Evolutionary conservation across 1,284 basidiomycete genomes (phyloP).

Genomic region (Ceratobasidium sp.): DNA sequence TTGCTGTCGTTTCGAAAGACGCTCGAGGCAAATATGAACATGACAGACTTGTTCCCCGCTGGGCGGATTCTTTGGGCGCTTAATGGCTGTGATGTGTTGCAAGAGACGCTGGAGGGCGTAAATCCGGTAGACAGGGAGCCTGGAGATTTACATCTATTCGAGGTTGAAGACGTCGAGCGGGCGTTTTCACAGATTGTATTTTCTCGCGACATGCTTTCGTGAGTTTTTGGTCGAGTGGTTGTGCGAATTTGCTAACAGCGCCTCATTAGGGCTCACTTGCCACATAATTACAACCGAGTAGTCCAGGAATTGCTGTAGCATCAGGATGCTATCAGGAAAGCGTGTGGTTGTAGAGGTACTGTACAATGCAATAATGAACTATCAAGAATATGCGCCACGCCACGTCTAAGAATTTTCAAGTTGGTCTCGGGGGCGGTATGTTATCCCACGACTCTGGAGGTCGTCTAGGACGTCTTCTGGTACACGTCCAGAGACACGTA

Average conservation of each 20-base stretch:
- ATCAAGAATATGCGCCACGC: neutral
- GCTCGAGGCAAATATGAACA: conserved; percentile 86
- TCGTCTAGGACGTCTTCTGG: conserved; percentile 88
- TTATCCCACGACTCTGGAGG: conserved; percentile 78
- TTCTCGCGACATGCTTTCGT: conserved; percentile 83
- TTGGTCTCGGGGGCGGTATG: conserved; percentile 82
- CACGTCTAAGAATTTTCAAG: conserved; percentile 36
- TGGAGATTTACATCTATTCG: conserved; percentile 64
- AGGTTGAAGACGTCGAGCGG: conserved; percentile 77
- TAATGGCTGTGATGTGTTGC: conserved; percentile 73
- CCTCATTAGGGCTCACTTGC: conserved; percentile 68
- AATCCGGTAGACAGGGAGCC: conserved; percentile 38
- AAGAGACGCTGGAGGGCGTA: conserved; percentile 59
- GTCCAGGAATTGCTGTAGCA: conserved; percentile 68
- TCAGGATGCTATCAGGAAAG: neutral
- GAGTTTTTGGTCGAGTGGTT: conserved; percentile 1
- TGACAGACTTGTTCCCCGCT: conserved; percentile 79
- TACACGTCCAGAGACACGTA: conserved; percentile 85
- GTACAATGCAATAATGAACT: neutral
- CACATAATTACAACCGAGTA: conserved; percentile 73
- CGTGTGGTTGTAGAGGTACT: conserved; percentile 17
- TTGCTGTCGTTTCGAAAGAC: conserved; percentile 84
- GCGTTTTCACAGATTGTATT: conserved; percentile 87
- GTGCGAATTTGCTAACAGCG: conserved; percentile 10
- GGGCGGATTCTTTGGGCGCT: conserved; percentile 84